Base-by-base conservation (phyloP, 257 asterid genomes). In the Cordia subcordata region DNA sequence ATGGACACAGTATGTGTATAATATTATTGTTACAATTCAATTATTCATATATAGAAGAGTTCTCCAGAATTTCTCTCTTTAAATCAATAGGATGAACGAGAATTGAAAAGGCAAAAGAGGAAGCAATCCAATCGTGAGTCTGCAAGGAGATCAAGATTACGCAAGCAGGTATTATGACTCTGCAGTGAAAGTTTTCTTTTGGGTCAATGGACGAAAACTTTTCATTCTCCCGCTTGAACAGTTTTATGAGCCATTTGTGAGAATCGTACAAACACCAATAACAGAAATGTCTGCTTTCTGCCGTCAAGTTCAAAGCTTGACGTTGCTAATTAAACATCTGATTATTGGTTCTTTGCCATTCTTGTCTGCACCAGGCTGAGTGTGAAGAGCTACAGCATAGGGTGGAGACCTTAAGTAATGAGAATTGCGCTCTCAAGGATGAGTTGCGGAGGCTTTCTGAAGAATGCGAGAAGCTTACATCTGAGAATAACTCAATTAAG, bases 81-180 rank as follows among this genome's bases (percentile, higher is more conserved):
- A 17, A 42, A 56, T 57, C 58, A 37, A 49, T 88, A 83, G 96
- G 95, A 93, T 60, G 97, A 93, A 68, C 91, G 97, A 49, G 99
- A 93, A 79, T 35, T 89, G 58, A 93, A 93, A 79, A 77, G 86
- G 66, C 99, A 89, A 70, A 89, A 90, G 84, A 73, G 99, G 68
- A 93, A 93, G 77, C 99, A 86, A 70, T 93, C 97, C 27, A 93
- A 93, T 67, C 79, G 99, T 55, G 99, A 93, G 86, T 93, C 99
- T 62, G 99, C 99, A 61, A 80, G 99, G 72, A 85, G 99, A 53
- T 89, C 99, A 67, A 85, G 99, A 69, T 73, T 93, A 58, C 92
- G 97, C 44, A 93, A 93, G 75, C 99, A 93, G 96, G 99, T 89
- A 68, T 18, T 19, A 39, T 57, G 70, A 17, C 16, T 10, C 20